Conservation (phyloP, 2,329 filamentous ascomycete species). For the Alternaria rosae region DNA sequence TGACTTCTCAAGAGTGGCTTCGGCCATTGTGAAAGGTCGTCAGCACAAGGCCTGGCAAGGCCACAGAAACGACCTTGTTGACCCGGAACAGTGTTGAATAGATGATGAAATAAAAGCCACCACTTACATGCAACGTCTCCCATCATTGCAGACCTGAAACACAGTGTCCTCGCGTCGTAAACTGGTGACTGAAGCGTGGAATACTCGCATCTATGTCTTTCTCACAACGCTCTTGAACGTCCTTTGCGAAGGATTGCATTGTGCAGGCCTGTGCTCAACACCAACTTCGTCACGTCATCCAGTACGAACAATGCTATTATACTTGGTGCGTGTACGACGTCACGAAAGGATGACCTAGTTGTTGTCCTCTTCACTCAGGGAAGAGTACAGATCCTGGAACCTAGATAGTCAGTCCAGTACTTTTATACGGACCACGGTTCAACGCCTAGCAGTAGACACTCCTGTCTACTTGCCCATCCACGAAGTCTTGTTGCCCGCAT, state of each 20-base stretch:
- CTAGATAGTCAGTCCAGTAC: background rate
- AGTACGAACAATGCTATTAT: background rate
- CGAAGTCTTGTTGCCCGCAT: background rate
- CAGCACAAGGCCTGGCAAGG: background rate
- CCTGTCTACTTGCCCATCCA: background rate
- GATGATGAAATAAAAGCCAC: background rate
- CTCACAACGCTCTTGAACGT: background rate
- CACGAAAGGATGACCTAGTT: background rate
- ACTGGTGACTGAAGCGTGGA: background rate
- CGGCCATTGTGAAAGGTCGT: background rate
- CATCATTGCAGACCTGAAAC: rapidly evolving
- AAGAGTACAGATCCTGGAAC: background rate
- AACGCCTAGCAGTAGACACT: background rate
- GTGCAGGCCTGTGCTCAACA: background rate
- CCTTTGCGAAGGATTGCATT: background rate
- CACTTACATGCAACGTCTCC: rapidly evolving
- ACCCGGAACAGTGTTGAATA: rapidly evolving
- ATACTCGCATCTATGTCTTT: background rate
- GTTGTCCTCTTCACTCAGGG: background rate
- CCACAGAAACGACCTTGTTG: background rate
- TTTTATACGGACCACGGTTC: background rate
- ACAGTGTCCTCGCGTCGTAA: background rate
- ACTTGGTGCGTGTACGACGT: background rate
- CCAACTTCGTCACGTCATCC: background rate
- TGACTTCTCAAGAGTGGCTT: too few species aligned